Conservation (phyloP, 139 green algal genomes). For the Volvox reticuliferus region DNA sequence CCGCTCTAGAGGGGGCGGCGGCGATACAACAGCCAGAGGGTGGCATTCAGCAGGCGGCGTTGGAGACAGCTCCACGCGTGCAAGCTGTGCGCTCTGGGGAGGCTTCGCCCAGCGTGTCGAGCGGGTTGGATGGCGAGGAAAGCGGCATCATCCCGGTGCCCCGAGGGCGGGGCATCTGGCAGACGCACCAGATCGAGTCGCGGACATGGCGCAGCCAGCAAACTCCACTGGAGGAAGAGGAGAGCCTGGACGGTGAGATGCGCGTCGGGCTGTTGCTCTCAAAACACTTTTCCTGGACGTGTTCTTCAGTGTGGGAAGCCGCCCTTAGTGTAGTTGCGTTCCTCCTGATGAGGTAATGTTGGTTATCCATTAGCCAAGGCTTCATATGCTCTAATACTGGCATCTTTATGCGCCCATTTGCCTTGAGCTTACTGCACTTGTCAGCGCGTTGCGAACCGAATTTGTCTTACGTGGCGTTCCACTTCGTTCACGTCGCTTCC, state of each 20-base stretch:
- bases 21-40: background rate
- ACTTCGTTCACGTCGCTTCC: background rate
- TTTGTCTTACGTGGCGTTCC: too few species aligned
- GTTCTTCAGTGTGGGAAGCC: too few species aligned
- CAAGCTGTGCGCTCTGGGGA: background rate
- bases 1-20: background rate
- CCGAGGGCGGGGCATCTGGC: constrained; percentile 6
- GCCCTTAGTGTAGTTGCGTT: too few species aligned
- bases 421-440: too few species aligned
- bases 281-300: too few species aligned
- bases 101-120: background rate
- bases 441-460: too few species aligned
- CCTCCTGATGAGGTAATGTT: too few species aligned
- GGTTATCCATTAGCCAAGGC: too few species aligned
- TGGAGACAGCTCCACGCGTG: background rate
- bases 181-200: constrained; percentile 43
- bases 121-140: constrained; percentile 15
- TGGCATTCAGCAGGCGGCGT: background rate
- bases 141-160: constrained; percentile 29
- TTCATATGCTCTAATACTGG: too few species aligned
- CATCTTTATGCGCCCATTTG: too few species aligned
- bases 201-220: constrained; percentile 12
- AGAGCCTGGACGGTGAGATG: background rate
- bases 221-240: constrained; percentile 10
- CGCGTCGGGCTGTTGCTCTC: background rate